A percentile compares a stretch with the other conserved stretches of the same genome.
These are phyloP conservation scores for Nitzschia sp. DNA, from an alignment of 108 stramenopile genomes.

Conservation along the genomic window DNA sequence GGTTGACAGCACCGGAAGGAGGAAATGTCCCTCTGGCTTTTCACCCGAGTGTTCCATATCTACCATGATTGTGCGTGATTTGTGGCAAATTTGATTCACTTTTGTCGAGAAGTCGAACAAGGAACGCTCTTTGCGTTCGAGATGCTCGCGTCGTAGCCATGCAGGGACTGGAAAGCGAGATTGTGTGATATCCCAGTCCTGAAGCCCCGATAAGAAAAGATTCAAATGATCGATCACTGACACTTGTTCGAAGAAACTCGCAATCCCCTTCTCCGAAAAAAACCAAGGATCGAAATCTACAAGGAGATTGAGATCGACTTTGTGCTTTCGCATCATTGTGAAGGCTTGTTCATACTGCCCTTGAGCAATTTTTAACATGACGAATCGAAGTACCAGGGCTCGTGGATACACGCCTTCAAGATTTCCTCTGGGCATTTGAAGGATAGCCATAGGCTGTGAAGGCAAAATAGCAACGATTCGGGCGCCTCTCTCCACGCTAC, in stretches of 20 bases:
- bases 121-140: conserved; percentile 4
- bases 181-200: conserved; percentile 66
- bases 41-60: conserved; percentile 43
- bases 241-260: conserved; percentile 57
- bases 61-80: conserved; percentile 68
- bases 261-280: conserved; percentile 66
- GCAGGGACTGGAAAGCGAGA: conserved; percentile 73
- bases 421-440: conserved; percentile 88
- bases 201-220: conserved; percentile 79
- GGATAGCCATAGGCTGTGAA: conserved; percentile 56
- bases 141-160: conserved; percentile 41
- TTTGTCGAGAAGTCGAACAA: conserved; percentile 66
- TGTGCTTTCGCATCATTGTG: conserved; percentile 80
- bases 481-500: conserved; percentile 80
- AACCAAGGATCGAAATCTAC: conserved; percentile 64
- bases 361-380: conserved; percentile 56
- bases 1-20: conserved; percentile 84
- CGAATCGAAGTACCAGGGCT: conserved; percentile 72
- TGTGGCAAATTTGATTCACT: conserved; percentile 73
- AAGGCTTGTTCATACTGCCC: conserved; percentile 62
- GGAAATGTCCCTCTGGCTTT: conserved; percentile 64
- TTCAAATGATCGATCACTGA: conserved; percentile 76
- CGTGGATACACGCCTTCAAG: conserved; percentile 82
- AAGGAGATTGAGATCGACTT: conserved; percentile 84
- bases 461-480: conserved; percentile 72